A percentile compares a stretch with the other conserved stretches of the same genome.
phyloP scores from a whole-genome alignment of 2,329 filamentous ascomycete genomes.

The Aureobasidium sp. region DNA sequence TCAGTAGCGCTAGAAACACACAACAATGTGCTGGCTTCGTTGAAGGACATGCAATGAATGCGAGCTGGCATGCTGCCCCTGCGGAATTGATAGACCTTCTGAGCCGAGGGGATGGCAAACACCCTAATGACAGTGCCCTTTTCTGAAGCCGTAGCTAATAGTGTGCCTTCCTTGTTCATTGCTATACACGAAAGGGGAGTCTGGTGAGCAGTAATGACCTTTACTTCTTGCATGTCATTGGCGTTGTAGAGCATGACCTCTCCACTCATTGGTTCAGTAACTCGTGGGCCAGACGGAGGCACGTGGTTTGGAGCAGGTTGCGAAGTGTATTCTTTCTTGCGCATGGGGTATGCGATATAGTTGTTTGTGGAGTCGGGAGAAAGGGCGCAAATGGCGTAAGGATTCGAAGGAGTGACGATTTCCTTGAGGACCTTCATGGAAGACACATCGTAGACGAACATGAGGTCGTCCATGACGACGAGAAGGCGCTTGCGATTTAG shows the following conservation, averaged over 20 bases:
- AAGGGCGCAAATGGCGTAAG: slow-evolving; percentile 69
- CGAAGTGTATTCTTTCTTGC: slow-evolving; percentile 47
- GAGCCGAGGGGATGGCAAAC: slow-evolving; percentile 81
- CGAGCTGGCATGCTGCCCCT: slow-evolving; percentile 90
- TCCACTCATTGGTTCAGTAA: slow-evolving; percentile 70
- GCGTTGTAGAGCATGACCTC: slow-evolving; percentile 93
- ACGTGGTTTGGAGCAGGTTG: slow-evolving; percentile 55
- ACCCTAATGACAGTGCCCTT: slow-evolving; percentile 97
- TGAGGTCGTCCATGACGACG: slow-evolving; percentile 89
- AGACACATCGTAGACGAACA: slow-evolving; percentile 97
- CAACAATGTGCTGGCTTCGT: slow-evolving; percentile 82
- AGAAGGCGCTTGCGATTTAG: slow-evolving; percentile 90
- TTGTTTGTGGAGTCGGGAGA: slow-evolving; percentile 94
- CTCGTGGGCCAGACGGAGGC: slow-evolving; percentile 68
- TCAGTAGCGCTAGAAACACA: slow-evolving; percentile 95
- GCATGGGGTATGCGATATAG: slow-evolving; percentile 88
- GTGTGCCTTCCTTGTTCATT: slow-evolving; percentile 82
- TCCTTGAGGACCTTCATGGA: slow-evolving; percentile 95
- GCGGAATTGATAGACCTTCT: slow-evolving; percentile 93
- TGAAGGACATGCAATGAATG: slow-evolving; percentile 99
- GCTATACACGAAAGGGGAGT: slow-evolving; percentile 85
- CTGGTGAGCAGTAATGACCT: slow-evolving; percentile 90
- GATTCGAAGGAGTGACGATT: slow-evolving; percentile 89
- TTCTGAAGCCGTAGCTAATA: slow-evolving; percentile 90
- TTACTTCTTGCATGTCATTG: slow-evolving; percentile 80